These are phyloP conservation scores for Mytilinidion resinicola DNA, from an alignment of 495 filamentous ascomycete genomes.

Conservation along the genomic window DNA sequence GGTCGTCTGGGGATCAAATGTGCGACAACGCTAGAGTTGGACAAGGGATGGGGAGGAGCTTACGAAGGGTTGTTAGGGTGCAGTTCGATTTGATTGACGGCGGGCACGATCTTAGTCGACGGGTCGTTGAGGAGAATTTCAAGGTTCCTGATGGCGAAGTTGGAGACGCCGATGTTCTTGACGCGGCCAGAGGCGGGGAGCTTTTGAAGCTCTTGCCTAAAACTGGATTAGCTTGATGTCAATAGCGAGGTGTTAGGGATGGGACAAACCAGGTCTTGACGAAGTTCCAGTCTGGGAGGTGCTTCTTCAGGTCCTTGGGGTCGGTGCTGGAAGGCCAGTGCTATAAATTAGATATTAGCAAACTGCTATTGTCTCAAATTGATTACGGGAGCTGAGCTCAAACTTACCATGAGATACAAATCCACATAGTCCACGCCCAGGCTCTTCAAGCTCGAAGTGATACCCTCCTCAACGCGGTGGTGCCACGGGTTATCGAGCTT, in stretches of 20 bases:
- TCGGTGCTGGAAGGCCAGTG: conserved; percentile 73
- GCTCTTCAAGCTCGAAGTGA: conserved; percentile 61
- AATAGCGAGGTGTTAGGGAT: background rate
- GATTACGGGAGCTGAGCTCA: too few species aligned
- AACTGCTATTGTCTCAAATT: too few species aligned
- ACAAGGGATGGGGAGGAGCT: background rate
- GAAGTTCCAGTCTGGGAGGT: conserved; percentile 68
- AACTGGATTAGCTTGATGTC: conserved; percentile 19
- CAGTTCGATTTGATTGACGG: conserved; percentile 81
- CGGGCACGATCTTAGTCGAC: conserved; percentile 58
- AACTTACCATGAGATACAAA: conserved; percentile 59
- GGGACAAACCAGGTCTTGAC: conserved; percentile 62
- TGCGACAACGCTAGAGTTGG: conserved; percentile 52
- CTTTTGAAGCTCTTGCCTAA: conserved; percentile 67
- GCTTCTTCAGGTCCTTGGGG: conserved; percentile 50
- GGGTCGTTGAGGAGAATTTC: conserved; percentile 51
- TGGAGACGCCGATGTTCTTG: conserved; percentile 62
- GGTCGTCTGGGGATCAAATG: too few species aligned
- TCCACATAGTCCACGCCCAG: conserved; percentile 75
- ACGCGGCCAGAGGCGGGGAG: conserved; percentile 72
- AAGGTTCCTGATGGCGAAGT: conserved; percentile 56
- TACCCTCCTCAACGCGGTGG: conserved; percentile 60
- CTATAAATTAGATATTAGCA: conserved; percentile 10
- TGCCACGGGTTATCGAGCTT: conserved; percentile 85
- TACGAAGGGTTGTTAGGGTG: conserved; percentile 30